Conservation (phyloP, 2,329 filamentous ascomycete species). For the Aphanocladium album region DNA sequence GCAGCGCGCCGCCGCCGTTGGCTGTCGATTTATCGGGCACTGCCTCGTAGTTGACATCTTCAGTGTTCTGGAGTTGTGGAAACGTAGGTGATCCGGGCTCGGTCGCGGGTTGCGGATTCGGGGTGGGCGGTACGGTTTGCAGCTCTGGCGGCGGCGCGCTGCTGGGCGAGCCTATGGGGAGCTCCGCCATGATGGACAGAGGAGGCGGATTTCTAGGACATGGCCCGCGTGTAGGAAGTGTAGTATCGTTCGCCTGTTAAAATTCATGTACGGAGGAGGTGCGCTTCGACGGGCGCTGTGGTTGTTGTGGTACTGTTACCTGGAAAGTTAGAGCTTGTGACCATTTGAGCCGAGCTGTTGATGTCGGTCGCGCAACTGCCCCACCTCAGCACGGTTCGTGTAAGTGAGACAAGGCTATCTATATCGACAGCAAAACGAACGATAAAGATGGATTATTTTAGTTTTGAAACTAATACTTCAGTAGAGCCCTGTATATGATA, state of each 20-base stretch:
- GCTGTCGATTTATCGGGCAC: not conserved
- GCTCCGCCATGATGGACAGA: not conserved
- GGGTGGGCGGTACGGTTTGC: not conserved
- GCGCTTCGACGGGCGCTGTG: not conserved
- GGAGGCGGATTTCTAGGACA: not conserved
- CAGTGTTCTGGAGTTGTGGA: conserved; percentile 32
- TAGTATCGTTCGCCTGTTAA: not conserved
- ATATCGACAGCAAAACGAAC: not conserved
- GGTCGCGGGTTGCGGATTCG: not conserved
- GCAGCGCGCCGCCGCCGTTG: conserved; percentile 41
- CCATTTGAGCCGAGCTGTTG: not conserved
- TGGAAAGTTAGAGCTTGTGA: not conserved
- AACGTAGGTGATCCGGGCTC: conserved; percentile 25
- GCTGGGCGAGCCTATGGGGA: not conserved
- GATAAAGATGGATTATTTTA: not conserved
- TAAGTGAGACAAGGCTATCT: not conserved
- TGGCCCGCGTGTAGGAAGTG: not conserved
- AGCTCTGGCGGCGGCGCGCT: not conserved
- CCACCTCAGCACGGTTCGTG: not conserved
- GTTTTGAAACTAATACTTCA: not conserved
- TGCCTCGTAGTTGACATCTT: conserved; percentile 20
- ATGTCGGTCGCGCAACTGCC: conserved; percentile 4
- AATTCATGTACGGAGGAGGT: not conserved
- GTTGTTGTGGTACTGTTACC: not conserved
- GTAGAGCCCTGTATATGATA: too few species aligned